Conservation (phyloP, 2,329 filamentous ascomycete species). For the Botryotinia globosa region DNA sequence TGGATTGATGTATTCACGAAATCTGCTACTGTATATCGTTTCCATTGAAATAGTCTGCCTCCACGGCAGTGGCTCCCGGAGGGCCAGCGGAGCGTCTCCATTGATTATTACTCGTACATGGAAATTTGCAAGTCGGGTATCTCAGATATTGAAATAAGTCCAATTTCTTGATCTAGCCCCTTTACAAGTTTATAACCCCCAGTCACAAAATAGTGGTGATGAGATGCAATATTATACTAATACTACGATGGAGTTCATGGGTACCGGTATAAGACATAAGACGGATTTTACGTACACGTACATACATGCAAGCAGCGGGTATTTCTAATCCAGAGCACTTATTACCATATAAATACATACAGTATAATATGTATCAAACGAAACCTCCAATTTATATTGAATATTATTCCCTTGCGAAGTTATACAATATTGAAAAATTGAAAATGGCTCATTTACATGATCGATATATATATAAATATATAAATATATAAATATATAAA, state of each 20-base stretch:
- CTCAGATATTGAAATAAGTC: neutral
- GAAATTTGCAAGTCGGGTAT: neutral
- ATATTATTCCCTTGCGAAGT: neutral
- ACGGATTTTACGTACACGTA: neutral
- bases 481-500: too few species aligned
- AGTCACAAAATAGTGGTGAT: neutral
- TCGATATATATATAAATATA: too few species aligned
- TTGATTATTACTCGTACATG: neutral
- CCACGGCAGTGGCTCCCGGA: neutral
- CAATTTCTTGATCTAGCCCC: neutral
- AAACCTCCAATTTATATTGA: neutral
- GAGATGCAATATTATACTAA: neutral
- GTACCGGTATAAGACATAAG: too few species aligned
- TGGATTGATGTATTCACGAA: neutral
- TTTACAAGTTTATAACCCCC: neutral
- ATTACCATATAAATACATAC: too few species aligned
- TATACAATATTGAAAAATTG: neutral
- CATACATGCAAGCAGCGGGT: neutral
- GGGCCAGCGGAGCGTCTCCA: neutral
- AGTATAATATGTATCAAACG: neutral
- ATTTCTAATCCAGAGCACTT: neutral
- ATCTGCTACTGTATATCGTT: neutral
- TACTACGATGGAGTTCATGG: too few species aligned
- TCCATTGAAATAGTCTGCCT: neutral
- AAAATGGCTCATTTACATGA: neutral